phyloP scores from a whole-genome alignment of 345 rosid genomes.

The Acer yangbiense region DNA sequence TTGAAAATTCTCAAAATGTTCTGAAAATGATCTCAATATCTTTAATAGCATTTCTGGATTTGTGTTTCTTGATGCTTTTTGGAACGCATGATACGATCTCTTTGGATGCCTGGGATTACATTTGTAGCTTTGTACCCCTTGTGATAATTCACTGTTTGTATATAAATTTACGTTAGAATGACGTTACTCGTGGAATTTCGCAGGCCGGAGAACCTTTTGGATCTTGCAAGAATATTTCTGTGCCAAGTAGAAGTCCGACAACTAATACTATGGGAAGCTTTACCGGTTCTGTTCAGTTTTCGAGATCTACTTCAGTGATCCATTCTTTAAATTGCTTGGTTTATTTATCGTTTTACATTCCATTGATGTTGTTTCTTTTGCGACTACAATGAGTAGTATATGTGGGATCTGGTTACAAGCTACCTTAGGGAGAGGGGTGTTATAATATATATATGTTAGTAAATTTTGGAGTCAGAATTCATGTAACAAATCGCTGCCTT shows the following conservation, averaged over 20 bases:
- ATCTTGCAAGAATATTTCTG: slow-evolving; percentile 71
- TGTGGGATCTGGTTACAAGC: slow-evolving; percentile 24
- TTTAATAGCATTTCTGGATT: background rate
- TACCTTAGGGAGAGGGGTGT: slow-evolving; percentile 8
- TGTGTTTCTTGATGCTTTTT: background rate
- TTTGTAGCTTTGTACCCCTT: background rate
- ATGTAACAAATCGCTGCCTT: slow-evolving; percentile 9
- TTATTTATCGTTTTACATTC: slow-evolving; percentile 42
- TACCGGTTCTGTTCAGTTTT: slow-evolving; percentile 86
- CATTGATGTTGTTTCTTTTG: slow-evolving; percentile 41
- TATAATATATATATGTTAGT: background rate
- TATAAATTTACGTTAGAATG: slow-evolving; percentile 10
- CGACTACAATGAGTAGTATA: slow-evolving; percentile 23
- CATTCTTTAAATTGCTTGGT: slow-evolving; percentile 35
- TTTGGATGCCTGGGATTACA: background rate
- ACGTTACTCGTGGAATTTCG: slow-evolving; percentile 24
- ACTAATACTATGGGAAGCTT: slow-evolving; percentile 62
- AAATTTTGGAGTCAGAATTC: slow-evolving; percentile 20
- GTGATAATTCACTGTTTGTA: background rate
- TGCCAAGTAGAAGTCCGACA: slow-evolving; percentile 53
- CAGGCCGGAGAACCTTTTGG: slow-evolving; percentile 91
- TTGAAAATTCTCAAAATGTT: background rate
- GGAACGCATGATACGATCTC: background rate
- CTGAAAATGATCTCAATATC: background rate
- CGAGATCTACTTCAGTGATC: slow-evolving; percentile 54